These are phyloP conservation scores for Moniliella sp. DNA, from an alignment of 1,284 basidiomycete genomes.

Conservation along the genomic window DNA sequence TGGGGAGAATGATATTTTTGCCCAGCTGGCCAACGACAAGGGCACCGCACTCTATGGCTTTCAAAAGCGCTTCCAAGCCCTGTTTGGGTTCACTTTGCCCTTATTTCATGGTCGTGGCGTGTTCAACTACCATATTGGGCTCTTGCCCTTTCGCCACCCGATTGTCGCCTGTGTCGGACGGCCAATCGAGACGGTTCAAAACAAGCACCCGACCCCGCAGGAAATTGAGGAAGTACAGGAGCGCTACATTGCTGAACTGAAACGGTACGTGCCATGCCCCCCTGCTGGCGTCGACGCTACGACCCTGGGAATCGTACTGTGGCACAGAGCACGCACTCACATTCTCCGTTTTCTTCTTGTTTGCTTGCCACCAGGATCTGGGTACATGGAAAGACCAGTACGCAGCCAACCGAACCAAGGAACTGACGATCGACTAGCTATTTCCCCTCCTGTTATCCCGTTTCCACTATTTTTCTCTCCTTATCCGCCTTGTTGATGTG, in stretches of 20 bases:
- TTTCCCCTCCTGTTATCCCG: too few relatives aligned
- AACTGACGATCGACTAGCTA: slow-evolving; percentile 15
- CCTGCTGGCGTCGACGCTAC: too few relatives aligned
- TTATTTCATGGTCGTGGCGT: slow-evolving; percentile 60
- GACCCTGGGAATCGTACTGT: too few relatives aligned
- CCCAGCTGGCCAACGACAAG: slow-evolving; percentile 80
- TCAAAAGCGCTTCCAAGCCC: slow-evolving; percentile 66
- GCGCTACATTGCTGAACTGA: slow-evolving; percentile 62
- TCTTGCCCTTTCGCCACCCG: slow-evolving; percentile 77
- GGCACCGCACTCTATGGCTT: slow-evolving; percentile 68
- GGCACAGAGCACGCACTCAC: neutral
- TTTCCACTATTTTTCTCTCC: too few relatives aligned
- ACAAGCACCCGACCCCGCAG: slow-evolving; percentile 57
- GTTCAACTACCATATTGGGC: slow-evolving; percentile 48
- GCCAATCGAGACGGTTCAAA: slow-evolving; percentile 59
- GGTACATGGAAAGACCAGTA: slow-evolving; percentile 30
- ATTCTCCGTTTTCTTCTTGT: neutral
- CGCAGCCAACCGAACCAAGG: slow-evolving; percentile 22
- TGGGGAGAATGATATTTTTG: slow-evolving; percentile 68
- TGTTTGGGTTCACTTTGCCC: slow-evolving; percentile 91
- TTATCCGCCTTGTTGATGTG: too few relatives aligned
- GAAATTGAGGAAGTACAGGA: slow-evolving; percentile 59
- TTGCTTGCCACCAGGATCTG: slow-evolving; percentile 12
- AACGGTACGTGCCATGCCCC: slow-evolving; percentile 9
- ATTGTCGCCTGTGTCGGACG: slow-evolving; percentile 72